Conservation (phyloP, 208 protist species). For the Acanthamoeba lugdunensis region DNA sequence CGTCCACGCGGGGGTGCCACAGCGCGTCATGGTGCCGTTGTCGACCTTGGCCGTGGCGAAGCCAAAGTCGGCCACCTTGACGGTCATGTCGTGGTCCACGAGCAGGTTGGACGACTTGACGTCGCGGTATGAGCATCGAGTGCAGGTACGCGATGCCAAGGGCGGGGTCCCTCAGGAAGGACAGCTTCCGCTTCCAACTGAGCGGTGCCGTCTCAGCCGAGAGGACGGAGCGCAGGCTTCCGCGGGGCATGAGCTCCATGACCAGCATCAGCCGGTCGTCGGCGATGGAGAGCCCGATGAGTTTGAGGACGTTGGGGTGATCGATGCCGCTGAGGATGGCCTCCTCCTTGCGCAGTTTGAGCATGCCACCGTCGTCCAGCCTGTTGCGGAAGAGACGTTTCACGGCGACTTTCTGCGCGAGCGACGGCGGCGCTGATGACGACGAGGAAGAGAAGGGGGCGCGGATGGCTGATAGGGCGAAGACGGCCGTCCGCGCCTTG, state of each 20-base stretch:
- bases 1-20: background rate
- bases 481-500: background rate
- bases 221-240: constrained; percentile 18
- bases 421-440: background rate
- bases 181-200: too few relatives aligned
- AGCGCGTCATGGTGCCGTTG: too few relatives aligned
- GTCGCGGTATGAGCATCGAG: too few relatives aligned
- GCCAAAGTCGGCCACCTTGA: too few relatives aligned
- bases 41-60: too few relatives aligned
- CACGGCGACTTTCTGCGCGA: background rate
- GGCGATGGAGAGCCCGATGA: constrained; percentile 37
- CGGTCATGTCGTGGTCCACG: too few relatives aligned
- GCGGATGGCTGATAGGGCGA: too few relatives aligned
- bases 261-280: background rate
- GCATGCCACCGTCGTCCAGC: background rate
- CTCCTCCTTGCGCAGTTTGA: background rate
- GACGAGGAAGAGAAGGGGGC: too few relatives aligned
- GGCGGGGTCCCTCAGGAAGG: too few relatives aligned
- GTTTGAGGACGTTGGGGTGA: constrained; percentile 50
- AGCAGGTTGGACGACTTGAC: too few relatives aligned
- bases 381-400: background rate
- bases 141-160: too few relatives aligned
- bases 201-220: background rate
- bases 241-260: constrained; percentile 19
- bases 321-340: constrained; percentile 29